Evolutionary conservation across 805 yeast species (phyloP).

Genomic region (Wickerhamomyces mucosus): DNA sequence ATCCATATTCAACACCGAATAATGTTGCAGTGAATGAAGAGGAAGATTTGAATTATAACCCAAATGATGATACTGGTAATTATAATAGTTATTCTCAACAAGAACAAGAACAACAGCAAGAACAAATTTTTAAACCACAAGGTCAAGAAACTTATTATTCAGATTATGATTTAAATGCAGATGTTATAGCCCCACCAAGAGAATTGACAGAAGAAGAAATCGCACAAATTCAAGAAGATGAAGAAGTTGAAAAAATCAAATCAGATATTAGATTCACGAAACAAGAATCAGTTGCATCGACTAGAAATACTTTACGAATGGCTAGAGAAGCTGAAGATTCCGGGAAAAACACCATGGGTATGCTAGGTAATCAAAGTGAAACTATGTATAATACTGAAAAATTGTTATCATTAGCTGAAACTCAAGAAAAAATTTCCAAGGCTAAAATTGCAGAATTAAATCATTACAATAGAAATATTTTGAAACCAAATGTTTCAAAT

Average conservation of each 20-base stretch:
- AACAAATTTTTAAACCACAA: slow-evolving; percentile 4
- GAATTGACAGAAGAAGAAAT: slow-evolving; percentile 21
- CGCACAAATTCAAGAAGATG: slow-evolving; percentile 55
- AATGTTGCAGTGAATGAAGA: slow-evolving; percentile 3
- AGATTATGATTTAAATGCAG: slow-evolving; percentile 24
- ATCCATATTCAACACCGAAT: not conserved
- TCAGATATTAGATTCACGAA: slow-evolving; percentile 76
- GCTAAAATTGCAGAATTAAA: slow-evolving; percentile 73
- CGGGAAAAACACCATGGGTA: slow-evolving; percentile 78
- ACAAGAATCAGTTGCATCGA: slow-evolving; percentile 77
- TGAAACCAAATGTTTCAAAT: slow-evolving; percentile 71
- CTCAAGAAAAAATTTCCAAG: slow-evolving; percentile 75
- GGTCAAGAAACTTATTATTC: slow-evolving; percentile 9
- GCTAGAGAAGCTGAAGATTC: slow-evolving; percentile 65
- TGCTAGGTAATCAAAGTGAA: slow-evolving; percentile 92
- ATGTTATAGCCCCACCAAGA: slow-evolving; percentile 12
- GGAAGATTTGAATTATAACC: slow-evolving; percentile 4
- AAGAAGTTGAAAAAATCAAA: slow-evolving; percentile 80
- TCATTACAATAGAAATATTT: slow-evolving; percentile 69
- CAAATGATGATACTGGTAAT: slow-evolving; percentile 2
- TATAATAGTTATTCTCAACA: slow-evolving; percentile 5
- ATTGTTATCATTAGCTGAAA: slow-evolving; percentile 64
- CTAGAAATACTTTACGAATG: slow-evolving; percentile 70
- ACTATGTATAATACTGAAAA: slow-evolving; percentile 72
- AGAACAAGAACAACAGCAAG: slow-evolving; percentile 3